These are phyloP conservation scores for Chrysosporium keratinophilum DNA, from an alignment of 2,329 filamentous ascomycete species.

Conservation along the genomic window DNA sequence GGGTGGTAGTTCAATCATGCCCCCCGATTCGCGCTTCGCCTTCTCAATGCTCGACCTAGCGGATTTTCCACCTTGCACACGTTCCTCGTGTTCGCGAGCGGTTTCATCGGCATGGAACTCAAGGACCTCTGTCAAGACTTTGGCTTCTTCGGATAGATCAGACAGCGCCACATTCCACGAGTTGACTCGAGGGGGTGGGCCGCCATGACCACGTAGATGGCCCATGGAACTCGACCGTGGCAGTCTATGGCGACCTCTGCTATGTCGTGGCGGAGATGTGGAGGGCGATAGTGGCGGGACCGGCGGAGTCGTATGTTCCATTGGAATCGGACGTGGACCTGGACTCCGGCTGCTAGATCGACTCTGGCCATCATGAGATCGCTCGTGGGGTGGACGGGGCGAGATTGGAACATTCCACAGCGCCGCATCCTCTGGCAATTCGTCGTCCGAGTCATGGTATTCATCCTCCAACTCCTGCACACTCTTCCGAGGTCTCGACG, in stretches of 20 bases:
- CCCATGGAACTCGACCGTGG: slow-evolving; percentile 29
- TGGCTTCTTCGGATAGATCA: slow-evolving; percentile 51
- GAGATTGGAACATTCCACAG: slow-evolving; percentile 44
- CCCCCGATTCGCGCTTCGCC: slow-evolving; percentile 29
- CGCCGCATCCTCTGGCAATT: slow-evolving; percentile 41
- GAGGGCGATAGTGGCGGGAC: slow-evolving; percentile 23
- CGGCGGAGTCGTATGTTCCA: slow-evolving; percentile 29
- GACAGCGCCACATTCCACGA: slow-evolving; percentile 50
- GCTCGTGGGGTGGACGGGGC: slow-evolving; percentile 34
- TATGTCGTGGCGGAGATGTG: slow-evolving; percentile 24
- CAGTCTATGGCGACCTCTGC: slow-evolving; percentile 22
- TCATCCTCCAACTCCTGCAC: slow-evolving; percentile 41
- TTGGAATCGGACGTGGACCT: slow-evolving; percentile 33
- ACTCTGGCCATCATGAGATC: slow-evolving; percentile 22
- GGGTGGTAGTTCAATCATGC: slow-evolving; percentile 45
- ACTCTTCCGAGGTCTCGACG: slow-evolving; percentile 37
- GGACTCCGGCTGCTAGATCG: slow-evolving; percentile 35
- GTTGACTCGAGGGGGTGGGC: slow-evolving; percentile 40
- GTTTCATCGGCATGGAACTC: slow-evolving; percentile 47
- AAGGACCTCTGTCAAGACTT: slow-evolving; percentile 49
- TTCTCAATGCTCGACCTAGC: slow-evolving; percentile 30
- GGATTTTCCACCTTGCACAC: slow-evolving; percentile 37
- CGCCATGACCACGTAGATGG: slow-evolving; percentile 15
- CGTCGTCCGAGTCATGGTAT: slow-evolving; percentile 43
- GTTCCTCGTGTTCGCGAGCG: slow-evolving; percentile 37